phyloP scores from a whole-genome alignment of 2,329 filamentous ascomycete species.

The Phaeophleospora eucalypticola region DNA sequence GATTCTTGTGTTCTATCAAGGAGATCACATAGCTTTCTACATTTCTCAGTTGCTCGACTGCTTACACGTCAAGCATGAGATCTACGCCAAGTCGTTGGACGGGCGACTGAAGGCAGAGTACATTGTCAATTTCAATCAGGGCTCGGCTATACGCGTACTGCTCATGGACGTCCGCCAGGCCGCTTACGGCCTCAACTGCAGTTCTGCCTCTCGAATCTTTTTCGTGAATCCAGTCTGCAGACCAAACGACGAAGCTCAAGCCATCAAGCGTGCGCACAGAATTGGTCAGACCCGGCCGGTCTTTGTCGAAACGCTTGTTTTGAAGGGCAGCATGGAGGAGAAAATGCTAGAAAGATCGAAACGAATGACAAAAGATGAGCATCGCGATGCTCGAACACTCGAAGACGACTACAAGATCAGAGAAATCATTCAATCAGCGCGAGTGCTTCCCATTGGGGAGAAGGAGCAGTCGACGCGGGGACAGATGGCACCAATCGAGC shows the following conservation, averaged over 20 bases:
- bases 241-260: conserved; percentile 79
- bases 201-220: conserved; percentile 76
- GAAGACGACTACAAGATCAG: conserved; percentile 57
- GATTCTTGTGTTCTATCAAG: conserved; percentile 89
- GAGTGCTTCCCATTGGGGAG: conserved; percentile 42
- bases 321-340: conserved; percentile 78
- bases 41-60: conserved; percentile 78
- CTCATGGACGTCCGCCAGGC: conserved; percentile 90
- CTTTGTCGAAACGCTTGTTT: conserved; percentile 77
- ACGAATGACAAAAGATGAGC: conserved; percentile 65
- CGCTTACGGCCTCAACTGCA: conserved; percentile 82
- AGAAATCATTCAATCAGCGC: conserved; percentile 55
- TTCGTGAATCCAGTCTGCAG: conserved; percentile 87
- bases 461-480: conserved; percentile 28
- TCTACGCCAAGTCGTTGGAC: conserved; percentile 62
- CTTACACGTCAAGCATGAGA: conserved; percentile 58
- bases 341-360: conserved; percentile 70
- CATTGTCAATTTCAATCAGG: conserved; percentile 68
- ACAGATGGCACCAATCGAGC: conserved; percentile 41
- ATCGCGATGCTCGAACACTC: conserved; percentile 52
- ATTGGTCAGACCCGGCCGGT: conserved; percentile 79
- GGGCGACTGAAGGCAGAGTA: conserved; percentile 62
- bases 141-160: conserved; percentile 66
- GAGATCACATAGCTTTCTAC: conserved; percentile 81
- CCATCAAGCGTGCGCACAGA: conserved; percentile 81